phyloP scores from a whole-genome alignment of 768 basidiomycete species.

The Suillus clintonianus region DNA sequence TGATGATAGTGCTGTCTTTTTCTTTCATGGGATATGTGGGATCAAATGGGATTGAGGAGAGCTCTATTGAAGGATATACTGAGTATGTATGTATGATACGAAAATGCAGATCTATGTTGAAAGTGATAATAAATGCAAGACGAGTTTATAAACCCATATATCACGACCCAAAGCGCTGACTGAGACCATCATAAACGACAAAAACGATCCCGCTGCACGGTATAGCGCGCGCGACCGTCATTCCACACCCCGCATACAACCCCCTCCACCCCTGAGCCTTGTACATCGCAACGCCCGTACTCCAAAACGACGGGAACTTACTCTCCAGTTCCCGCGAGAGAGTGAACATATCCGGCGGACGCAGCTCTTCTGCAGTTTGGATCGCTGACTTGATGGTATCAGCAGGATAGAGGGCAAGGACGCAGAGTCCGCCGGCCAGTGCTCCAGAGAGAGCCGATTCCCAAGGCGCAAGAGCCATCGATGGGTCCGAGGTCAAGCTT shows the following conservation, averaged over 20 bases:
- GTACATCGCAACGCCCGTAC: constrained; percentile 72
- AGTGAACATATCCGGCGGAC: constrained; percentile 38
- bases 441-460: constrained; percentile 83
- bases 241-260: constrained; percentile 85
- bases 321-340: constrained; percentile 15
- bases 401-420: constrained; percentile 83
- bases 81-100: no score
- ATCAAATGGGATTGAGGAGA: not conserved
- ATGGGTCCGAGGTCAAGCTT: not conserved
- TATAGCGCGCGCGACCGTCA: constrained; percentile 79
- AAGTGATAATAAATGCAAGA: not conserved
- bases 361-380: constrained; percentile 85
- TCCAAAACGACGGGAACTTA: constrained; percentile 47
- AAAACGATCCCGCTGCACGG: constrained; percentile 91
- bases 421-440: constrained; percentile 76
- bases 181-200: constrained; percentile 80
- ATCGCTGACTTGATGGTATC: constrained; percentile 90
- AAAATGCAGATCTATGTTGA: not conserved
- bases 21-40: not conserved
- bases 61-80: not conserved
- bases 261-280: constrained; percentile 71
- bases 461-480: constrained; percentile 45
- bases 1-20: not conserved
- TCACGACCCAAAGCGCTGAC: constrained; percentile 40
- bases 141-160: not conserved